Evolutionary conservation across 2,329 filamentous ascomycete species (phyloP).

Genomic region (Penicillium sp.): DNA sequence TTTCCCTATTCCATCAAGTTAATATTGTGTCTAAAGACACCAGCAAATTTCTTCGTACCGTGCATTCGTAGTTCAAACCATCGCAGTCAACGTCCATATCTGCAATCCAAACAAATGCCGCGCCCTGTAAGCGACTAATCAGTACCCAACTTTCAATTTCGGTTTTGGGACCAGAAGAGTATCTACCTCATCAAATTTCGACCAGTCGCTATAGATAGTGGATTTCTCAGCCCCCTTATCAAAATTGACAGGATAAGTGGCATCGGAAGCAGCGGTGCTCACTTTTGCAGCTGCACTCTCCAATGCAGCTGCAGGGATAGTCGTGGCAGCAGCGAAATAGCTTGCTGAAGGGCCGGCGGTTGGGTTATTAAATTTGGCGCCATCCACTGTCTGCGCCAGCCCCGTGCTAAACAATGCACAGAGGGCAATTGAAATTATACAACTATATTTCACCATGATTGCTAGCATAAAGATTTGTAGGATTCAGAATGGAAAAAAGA

Average conservation of each 20-base stretch:
- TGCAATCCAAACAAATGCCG: constrained; percentile 30
- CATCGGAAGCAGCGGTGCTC: constrained; percentile 22
- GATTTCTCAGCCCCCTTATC: constrained; percentile 18
- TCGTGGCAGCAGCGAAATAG: constrained; percentile 28
- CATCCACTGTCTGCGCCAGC: constrained; percentile 19
- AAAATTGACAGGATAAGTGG: constrained; percentile 27
- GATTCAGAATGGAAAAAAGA: not conserved
- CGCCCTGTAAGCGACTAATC: constrained; percentile 18
- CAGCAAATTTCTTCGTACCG: constrained; percentile 8
- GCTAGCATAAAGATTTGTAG: not conserved
- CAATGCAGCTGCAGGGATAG: constrained; percentile 26
- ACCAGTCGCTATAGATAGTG: constrained; percentile 33
- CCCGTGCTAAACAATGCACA: constrained; percentile 2
- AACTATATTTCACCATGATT: constrained; percentile 3
- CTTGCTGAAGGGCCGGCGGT: constrained; percentile 24
- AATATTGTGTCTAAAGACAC: not conserved
- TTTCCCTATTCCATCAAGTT: constrained; percentile 24
- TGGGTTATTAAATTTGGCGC: constrained; percentile 24
- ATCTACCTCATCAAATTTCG: constrained; percentile 22
- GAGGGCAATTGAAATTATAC: constrained; percentile 1
- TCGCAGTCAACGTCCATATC: constrained; percentile 39
- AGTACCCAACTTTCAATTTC: too few species aligned
- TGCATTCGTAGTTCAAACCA: constrained; percentile 29
- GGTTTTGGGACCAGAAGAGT: too few species aligned
- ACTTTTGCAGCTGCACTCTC: constrained; percentile 26